Conservation (phyloP, 2,329 filamentous ascomycete genomes). For the Meredithiella fracta region DNA sequence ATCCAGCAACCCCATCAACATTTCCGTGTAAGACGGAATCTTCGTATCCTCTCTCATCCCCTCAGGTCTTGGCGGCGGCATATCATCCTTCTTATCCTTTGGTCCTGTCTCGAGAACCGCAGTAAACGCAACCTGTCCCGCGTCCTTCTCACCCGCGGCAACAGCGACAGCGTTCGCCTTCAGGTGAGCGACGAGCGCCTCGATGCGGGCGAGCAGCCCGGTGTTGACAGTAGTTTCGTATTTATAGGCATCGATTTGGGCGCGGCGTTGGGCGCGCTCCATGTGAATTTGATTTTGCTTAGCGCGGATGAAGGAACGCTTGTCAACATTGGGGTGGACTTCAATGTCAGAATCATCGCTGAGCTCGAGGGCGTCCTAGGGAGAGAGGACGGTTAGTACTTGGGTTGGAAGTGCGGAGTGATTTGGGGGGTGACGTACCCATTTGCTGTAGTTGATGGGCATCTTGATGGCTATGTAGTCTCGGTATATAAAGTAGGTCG, state of each 20-base stretch:
- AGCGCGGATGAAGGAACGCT: constrained; percentile 91
- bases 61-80: constrained; percentile 56
- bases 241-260: constrained; percentile 78
- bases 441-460: constrained; percentile 50
- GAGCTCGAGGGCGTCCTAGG: constrained; percentile 75
- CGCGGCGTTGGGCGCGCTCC: constrained; percentile 68
- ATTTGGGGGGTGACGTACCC: constrained; percentile 30
- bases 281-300: constrained; percentile 97
- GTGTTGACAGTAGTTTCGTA: constrained; percentile 91
- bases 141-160: constrained; percentile 35
- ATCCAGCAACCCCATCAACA: constrained; percentile 94
- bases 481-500: neutral
- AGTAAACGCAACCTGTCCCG: constrained; percentile 75
- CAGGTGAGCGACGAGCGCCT: constrained; percentile 56
- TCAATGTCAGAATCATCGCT: constrained; percentile 97
- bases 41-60: constrained; percentile 59
- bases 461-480: constrained; percentile 21
- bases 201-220: constrained; percentile 71
- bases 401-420: neutral
- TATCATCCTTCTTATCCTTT: constrained; percentile 54
- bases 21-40: constrained; percentile 78
- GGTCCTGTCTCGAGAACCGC: constrained; percentile 65
- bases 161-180: constrained; percentile 50
- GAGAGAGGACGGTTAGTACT: neutral
- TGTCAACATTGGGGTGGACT: constrained; percentile 97